Evolutionary conservation across 2,329 filamentous ascomycete species (phyloP), one percentile per base, ranked within the genome.

Genomic region (Fusarium cicatricum): DNA sequence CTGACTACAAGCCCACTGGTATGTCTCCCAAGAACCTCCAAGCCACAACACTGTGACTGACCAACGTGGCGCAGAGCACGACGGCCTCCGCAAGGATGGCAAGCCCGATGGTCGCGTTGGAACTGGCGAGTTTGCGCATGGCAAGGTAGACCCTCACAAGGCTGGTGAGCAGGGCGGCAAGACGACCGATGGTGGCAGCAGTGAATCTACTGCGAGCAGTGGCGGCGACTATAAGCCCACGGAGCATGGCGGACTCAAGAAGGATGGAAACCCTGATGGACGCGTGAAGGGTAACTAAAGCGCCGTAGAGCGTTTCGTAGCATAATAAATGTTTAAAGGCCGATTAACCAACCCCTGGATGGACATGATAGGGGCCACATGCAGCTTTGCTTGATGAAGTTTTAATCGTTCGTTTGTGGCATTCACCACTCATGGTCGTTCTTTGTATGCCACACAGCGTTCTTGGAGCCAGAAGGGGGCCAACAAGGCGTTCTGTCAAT

Each of bases 1-100:
- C 23, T 10, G 23, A 26, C 23, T 26, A 26, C 23, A 26, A 26
- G 23, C 23, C 23, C 9, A 26, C 23, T 26, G 23, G 23, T 26
- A 26, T 26, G 23, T n/a, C 23, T 10, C 9, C 9, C 23, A 26
- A 26, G 23, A 10, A 21, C 21, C 7, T 7, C 9, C 9, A 26
- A 10, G 23, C 6, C 5, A 10, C 23, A 10, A 26, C 23, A 26
- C 3, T 26, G 29, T 52, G 28, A 16, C 3, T 19, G 12, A 26
- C 34, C 51, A 11, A 28, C 10, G 7, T 2, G 3, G 1, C 6
- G 3, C 1, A 60, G 63, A 66, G 56, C 62, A 66, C 48, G 63
- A 55, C 26, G 63, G 63, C 41, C 63, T 66, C 56, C 63, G 63
- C 48, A 51, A 66, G 56, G 63, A 63, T 2, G 63, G 63, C 10